Base-by-base conservation (phyloP, 1,284 basidiomycete genomes). In the Puccinia horiana region DNA sequence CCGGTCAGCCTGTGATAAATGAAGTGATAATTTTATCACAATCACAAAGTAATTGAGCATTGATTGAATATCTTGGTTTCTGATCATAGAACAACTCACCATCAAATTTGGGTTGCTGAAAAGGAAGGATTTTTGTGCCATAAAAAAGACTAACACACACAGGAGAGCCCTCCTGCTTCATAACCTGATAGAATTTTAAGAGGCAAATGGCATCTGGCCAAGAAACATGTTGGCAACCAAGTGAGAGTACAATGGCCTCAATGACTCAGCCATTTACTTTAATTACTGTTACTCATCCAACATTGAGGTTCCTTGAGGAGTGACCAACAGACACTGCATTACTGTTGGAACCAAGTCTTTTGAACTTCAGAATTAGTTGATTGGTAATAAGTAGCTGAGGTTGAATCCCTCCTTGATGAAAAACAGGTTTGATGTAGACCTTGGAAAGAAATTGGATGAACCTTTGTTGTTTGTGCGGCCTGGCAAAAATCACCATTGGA, bases 31-130 rank as follows among this genome's bases (percentile, higher is more conserved):
- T 20, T 23, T 44, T 32, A 32, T 77, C 56, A 40, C 58, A 65
- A 61, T 49, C 56, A 77, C 75, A 77, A 2, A 77, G 32, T 3
- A 77, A 37, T 20, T 77, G 75, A 26, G 35, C 54, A 77, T 77
- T 65, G 12, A 77, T 26, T 2, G 58, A 77, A 32, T 77, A 77
- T 5, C 23, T 40, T 37, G 18, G n/a, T 49, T 77, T 77, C 1
- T 37, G 23, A 29, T 77, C 58, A 35, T 42, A 77, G 58, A 58
- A 65, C 6, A 65, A 40, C 58, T 77, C 58, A 3, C 56, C 56
- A 29, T 77, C 23, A 42, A 44, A 47, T 40, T 29, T 29, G 23
- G 54, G 35, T 3, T 23, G 20, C 52, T 61, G 54, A 20, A 18
- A 37, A 8, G 58, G 16, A 6, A 52, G 73, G 20, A 56, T 54